Percentiles rank a stretch among this genome's conserved stretches.
These are phyloP conservation scores for Limonium bicolor DNA, from an alignment of 148 eudicot genomes.

Conservation along the genomic window DNA sequence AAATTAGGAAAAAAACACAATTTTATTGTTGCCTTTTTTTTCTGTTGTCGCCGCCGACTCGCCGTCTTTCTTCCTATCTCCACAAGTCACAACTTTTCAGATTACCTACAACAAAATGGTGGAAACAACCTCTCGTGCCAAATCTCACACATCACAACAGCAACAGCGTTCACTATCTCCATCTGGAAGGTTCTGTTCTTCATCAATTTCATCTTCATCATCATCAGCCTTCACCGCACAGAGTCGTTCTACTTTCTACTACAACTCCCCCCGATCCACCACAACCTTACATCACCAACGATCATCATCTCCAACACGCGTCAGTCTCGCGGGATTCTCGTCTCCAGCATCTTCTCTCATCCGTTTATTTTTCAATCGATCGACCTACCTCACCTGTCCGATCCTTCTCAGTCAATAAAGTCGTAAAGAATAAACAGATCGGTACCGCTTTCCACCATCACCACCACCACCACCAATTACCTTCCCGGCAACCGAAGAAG, in stretches of 20 bases:
- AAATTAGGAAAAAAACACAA: no score
- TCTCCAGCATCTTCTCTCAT: slow-evolving; percentile 13
- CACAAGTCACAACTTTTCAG: neutral
- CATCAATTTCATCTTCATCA: slow-evolving; percentile 26
- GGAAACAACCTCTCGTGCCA: slow-evolving; percentile 17
- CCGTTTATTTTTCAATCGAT: slow-evolving; percentile 15
- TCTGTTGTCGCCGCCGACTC: no score
- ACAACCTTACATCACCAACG: slow-evolving; percentile 20
- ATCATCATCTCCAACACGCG: slow-evolving; percentile 21
- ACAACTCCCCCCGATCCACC: neutral
- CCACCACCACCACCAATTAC: slow-evolving; percentile 1
- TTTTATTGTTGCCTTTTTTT: neutral
- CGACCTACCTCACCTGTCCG: slow-evolving; percentile 16
- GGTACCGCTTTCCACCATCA: no score
- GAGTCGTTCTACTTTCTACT: slow-evolving; percentile 8
- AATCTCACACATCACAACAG: slow-evolving; percentile 12
- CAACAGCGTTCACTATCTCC: slow-evolving; percentile 42
- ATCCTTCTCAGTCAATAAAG: slow-evolving; percentile 16
- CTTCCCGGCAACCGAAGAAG: slow-evolving; percentile 10
- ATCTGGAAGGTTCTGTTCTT: slow-evolving; percentile 35
- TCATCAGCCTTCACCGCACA: slow-evolving; percentile 19
- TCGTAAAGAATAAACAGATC: no score
- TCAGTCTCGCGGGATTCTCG: slow-evolving; percentile 14
- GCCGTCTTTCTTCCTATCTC: slow-evolving; percentile 7
- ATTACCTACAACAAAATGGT: slow-evolving; percentile 13